Base-by-base conservation (phyloP, 2,329 filamentous ascomycete species). In the Rhynchosporium agropyri region DNA sequence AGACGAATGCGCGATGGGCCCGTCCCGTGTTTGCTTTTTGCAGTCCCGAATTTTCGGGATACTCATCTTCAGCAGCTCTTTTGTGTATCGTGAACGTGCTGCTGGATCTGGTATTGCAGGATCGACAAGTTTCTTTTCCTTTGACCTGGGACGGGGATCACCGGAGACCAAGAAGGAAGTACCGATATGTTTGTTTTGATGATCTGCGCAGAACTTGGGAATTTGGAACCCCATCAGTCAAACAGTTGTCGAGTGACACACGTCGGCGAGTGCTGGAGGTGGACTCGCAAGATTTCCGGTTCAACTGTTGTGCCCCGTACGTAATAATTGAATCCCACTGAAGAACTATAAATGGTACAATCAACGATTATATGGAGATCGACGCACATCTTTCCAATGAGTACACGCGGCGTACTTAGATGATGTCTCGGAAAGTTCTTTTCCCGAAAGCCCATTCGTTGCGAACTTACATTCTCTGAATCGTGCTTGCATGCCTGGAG, bases 11-110 rank as follows among this genome's bases (percentile, higher is more conserved):
- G 20, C 20, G 20, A 20, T 20, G 20, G 54, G 61, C 50, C 42
- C 45, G 48, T 45, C 38, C 56, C 50, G 42, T 48, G 45, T 50
- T 63, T 64, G 43, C 64, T 62, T 63, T 45, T 60, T 55, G 20
- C 28, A 48, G 38, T 57, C 55, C 61, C 58, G 58, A 20, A 3
- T 45, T 51, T 49, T 53, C 40, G 59, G 56, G 63, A 60, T 57
- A 33, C 40, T 43, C 33, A 57, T 58, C 50, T 45, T 53, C 56
- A 53, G n/a, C 58, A 58, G 36, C 42, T 36, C 15, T 46, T 13
- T 38, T 38, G 20, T 51, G 26, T 46, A 48, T 50, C 26, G 15
- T 13, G 28, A 15, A 33, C 9, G 28, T 29, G n/a, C 40, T 33
- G 33, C 20, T 38, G n/a, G 48, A 55, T 60, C 57, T 50, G 49